phyloP scores from a whole-genome alignment of 2,329 filamentous ascomycete genomes.

The Xylaria sp. region DNA sequence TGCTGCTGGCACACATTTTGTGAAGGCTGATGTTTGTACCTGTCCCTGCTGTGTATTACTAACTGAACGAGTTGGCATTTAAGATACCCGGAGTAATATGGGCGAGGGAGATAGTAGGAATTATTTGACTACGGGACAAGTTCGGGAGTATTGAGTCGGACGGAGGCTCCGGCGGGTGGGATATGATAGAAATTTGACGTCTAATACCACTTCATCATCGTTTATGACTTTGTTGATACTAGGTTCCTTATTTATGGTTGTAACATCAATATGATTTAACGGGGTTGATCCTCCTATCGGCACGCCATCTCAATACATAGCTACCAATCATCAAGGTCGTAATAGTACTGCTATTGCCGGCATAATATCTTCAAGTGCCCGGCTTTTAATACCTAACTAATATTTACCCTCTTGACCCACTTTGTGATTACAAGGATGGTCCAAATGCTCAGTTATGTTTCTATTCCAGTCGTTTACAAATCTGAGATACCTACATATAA shows the following conservation, averaged over 20 bases:
- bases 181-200: conserved; percentile 15
- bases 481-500: too few relatives aligned
- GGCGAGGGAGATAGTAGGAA: conserved; percentile 6
- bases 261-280: neutral
- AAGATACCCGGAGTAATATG: conserved; percentile 28
- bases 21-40: neutral
- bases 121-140: conserved; percentile 1
- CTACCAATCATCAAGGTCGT: too few relatives aligned
- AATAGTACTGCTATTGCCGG: too few relatives aligned
- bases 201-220: conserved; percentile 5
- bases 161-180: neutral
- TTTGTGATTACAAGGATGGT: too few relatives aligned
- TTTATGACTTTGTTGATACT: conserved; percentile 7
- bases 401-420: too few relatives aligned
- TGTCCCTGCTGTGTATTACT: conserved; percentile 20
- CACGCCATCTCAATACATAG: too few relatives aligned
- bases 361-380: too few relatives aligned
- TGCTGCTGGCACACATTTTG: neutral
- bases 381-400: too few relatives aligned
- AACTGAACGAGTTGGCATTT: conserved; percentile 20
- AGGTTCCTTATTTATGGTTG: neutral
- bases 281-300: neutral
- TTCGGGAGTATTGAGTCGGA: neutral
- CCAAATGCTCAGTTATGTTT: too few relatives aligned
- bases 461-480: too few relatives aligned